Base-by-base conservation (phyloP, 2,329 filamentous ascomycete genomes). In the Verticillium alfalfae region DNA sequence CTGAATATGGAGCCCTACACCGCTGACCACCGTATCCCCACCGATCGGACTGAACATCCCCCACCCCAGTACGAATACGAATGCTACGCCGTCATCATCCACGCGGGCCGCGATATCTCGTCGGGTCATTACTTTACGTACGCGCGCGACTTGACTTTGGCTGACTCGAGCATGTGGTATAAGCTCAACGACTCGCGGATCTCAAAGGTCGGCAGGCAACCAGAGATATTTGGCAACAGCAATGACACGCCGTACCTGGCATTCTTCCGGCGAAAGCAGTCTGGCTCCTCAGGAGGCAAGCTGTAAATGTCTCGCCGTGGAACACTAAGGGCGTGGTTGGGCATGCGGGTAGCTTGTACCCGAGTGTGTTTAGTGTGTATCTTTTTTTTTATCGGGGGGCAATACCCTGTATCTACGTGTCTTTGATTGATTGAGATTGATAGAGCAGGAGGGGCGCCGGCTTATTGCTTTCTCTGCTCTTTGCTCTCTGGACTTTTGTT, bases 111-210 rank as follows among this genome's bases (percentile, higher is more conserved):
- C 1, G 86, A 82, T 1, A 79, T 90, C 59, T 84, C 85, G 41
- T 85, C 84, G 58, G 93, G 93, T 0, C 93, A 97, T 75, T 97
- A 97, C 73, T 88, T 89, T 60, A 84, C 88, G 3, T 87, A 90
- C 62, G 84, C 90, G 64, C 84, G 84, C 55, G 85, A 89, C 67
- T 79, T 81, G 41, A 79, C 78, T 41, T 74, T 73, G 15, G 71
- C 74, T 41, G 73, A 80, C 62, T 74, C 73, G 5, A 74, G 74
- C 38, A 73, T 72, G 26, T 86, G 84, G 84, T 76, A 78, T 63
- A 68, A 73, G 63, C 83, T 79, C 67, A 79, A 84, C 63, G 84
- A 87, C 65, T 67, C 68, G 16, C 62, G 63, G 1, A 75, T 82
- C 5, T 73, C 68, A 12, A 72, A 73, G 59, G 73, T 81, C n/a